Base-by-base conservation (phyloP, 208 protist species). In the Trypanosoma theileri region DNA sequence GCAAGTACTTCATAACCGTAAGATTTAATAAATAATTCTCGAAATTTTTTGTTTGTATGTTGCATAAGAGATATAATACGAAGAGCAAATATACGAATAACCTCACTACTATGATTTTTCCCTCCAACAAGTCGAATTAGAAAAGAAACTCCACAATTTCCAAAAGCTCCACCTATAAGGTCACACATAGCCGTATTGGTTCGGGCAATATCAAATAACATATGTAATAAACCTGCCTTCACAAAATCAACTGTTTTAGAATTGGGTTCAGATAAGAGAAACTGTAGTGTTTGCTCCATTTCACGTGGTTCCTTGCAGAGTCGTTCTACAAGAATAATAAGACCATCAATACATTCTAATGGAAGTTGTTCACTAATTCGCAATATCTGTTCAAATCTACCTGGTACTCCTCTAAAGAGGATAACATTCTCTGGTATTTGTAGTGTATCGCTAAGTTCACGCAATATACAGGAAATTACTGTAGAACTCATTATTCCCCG, bases 161-260 rank as follows among this genome's bases (percentile, higher is more conserved):
- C 79, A 75, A 87, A 91, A 59, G 75, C 82, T 19, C 71, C 73
- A 48, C 64, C 67, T 52, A 94, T 85, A 50, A 77, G 57, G 46
- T 94, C 86, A 53, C 85, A 89, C 79, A 93, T 85, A 53, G 71
- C 40, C 16, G 77, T 51, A 51, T 93, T 81, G 8, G 87, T 85
- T 9, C 84, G 73, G 16, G 91, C 79, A 41, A 94, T 77, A 62
- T 96, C 88, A 69, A 88, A 96, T n/a, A 96, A 77, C 91, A 96
- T 96, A 55, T 82, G 82, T 61, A 96, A 51, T 21, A 96, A 73
- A 41, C 81, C 84, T 50, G 84, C 81, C 78, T 93, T 94, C 51
- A 82, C 78, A 26, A 76, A 63, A 69, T 91, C 86, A 3, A 67
- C 60, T 0, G 77, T 81, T 28, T 70, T 56, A 52, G 50, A 57